phyloP scores from a whole-genome alignment of 306 rosid genomes.

The Pueraria montana region DNA sequence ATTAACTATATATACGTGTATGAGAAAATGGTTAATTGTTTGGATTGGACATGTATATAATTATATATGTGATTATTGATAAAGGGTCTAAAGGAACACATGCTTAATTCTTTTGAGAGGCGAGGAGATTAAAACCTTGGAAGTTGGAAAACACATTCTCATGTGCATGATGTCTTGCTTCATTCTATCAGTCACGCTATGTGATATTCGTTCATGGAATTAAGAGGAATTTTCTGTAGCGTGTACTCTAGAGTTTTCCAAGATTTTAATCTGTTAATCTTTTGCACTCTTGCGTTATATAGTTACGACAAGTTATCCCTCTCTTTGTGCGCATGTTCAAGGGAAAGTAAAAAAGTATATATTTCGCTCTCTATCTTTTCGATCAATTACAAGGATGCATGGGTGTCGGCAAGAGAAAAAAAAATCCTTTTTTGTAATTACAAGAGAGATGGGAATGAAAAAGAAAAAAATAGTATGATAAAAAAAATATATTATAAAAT shows the following conservation, averaged over 20 bases:
- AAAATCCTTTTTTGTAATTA: neutral
- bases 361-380: neutral
- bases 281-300: neutral
- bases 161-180: constrained; percentile 24
- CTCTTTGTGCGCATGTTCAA: neutral
- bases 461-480: too few relatives aligned
- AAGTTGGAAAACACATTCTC: neutral
- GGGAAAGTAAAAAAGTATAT: neutral
- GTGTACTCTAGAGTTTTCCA: neutral
- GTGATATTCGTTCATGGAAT: neutral
- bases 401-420: neutral
- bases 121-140: neutral
- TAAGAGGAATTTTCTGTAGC: neutral
- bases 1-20: too few relatives aligned
- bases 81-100: neutral
- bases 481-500: neutral
- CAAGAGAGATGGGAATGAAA: neutral
- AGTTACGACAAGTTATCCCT: neutral
- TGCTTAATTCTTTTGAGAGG: neutral
- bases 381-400: neutral
- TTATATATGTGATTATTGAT: neutral
- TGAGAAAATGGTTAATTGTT: too few relatives aligned
- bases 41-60: neutral
- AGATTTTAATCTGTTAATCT: neutral
- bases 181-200: neutral